Evolutionary conservation across 192 early-diverging fungal genomes (phyloP), one percentile per base, ranked within the genome.

Genomic region (Gorgonomyces haynaldii): DNA sequence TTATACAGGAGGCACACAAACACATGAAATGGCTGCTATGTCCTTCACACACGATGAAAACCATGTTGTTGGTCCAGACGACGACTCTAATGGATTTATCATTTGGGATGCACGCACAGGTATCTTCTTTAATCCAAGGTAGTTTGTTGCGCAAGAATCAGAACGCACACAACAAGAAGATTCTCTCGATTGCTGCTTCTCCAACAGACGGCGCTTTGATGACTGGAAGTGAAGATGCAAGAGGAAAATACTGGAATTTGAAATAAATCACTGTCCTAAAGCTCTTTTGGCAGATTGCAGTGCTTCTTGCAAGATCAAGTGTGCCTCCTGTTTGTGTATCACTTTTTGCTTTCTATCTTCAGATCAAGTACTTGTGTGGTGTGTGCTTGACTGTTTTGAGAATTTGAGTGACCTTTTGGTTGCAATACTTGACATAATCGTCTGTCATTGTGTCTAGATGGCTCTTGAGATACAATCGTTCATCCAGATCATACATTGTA

Each of bases 1-100:
- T 10, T 96, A 81, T 58, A 63, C 70, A 37, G 88, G 89, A 7
- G 79, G 81, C 21, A 37, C 54, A 22, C 70, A 81, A 48, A 58
- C 52, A 56, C 32, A 37, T 19, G 40, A 52, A 24, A 35, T 34
- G 16, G 54, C 59, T 13, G 44, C 56, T 12, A 51, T 42, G 30
- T 42, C 41, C 5, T 66, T 66, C 42, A 46, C 45, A 20, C 32
- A 57, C 34, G 60, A 53, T 36, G 65, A 66, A 45, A 57, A 66
- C 24, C 46, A 50, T 30, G 54, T 66, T 13, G 22, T 66, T 9
- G 51, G 45, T 1, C 27, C 52, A 15, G 55, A 58, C 44, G 54
- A 57, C 10, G 34, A 29, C 1, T 50, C 48, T 15, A 26, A 35
- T 15, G 35, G 36, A 12, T 36, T 66, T 32, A 37, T 57, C n/a